phyloP scores from a whole-genome alignment of 2,329 filamentous ascomycete genomes.

The Dothidotthia symphoricarpi region DNA sequence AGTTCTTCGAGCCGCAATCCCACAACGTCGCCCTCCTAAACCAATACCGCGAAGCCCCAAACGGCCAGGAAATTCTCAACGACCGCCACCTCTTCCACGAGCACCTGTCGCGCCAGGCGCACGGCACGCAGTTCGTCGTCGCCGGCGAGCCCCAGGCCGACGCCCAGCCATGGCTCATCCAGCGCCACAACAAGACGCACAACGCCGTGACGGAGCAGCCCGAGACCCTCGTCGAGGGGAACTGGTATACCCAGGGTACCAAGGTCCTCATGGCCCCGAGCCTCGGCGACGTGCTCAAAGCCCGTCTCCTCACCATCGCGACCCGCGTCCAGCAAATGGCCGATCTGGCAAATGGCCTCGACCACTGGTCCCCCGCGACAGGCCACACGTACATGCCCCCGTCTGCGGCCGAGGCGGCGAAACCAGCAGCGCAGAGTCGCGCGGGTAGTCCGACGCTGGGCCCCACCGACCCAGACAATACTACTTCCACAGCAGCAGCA shows the following conservation, averaged over 20 bases:
- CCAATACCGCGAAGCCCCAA: slow-evolving; percentile 52
- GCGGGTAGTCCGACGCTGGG: slow-evolving; percentile 32
- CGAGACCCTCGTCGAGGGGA: slow-evolving; percentile 54
- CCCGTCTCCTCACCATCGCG: slow-evolving; percentile 55
- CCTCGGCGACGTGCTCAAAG: slow-evolving; percentile 57
- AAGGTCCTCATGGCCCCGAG: slow-evolving; percentile 62
- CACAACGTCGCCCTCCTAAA: slow-evolving; percentile 58
- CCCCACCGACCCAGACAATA: slow-evolving; percentile 26
- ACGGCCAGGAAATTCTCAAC: slow-evolving; percentile 51
- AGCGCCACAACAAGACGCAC: slow-evolving; percentile 52
- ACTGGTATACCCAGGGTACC: slow-evolving; percentile 62
- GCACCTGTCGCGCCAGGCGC: slow-evolving; percentile 50
- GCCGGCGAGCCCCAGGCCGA: slow-evolving; percentile 55
- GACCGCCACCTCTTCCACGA: slow-evolving; percentile 59
- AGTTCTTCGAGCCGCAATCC: slow-evolving; percentile 61
- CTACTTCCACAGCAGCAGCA: slow-evolving; percentile 19
- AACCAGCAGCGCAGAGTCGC: slow-evolving; percentile 25
- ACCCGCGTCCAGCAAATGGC: slow-evolving; percentile 57
- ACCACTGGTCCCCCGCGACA: slow-evolving; percentile 58
- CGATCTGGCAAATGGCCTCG: slow-evolving; percentile 53
- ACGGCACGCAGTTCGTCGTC: slow-evolving; percentile 61
- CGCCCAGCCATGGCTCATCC: slow-evolving; percentile 59
- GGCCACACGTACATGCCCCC: slow-evolving; percentile 61
- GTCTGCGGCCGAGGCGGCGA: slow-evolving; percentile 36
- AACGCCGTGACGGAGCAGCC: slow-evolving; percentile 42